Evolutionary conservation across 352 stramenopile species (phyloP), one percentile per base, ranked within the genome.

Genomic region (Phytopythium cucurbitacearum): DNA sequence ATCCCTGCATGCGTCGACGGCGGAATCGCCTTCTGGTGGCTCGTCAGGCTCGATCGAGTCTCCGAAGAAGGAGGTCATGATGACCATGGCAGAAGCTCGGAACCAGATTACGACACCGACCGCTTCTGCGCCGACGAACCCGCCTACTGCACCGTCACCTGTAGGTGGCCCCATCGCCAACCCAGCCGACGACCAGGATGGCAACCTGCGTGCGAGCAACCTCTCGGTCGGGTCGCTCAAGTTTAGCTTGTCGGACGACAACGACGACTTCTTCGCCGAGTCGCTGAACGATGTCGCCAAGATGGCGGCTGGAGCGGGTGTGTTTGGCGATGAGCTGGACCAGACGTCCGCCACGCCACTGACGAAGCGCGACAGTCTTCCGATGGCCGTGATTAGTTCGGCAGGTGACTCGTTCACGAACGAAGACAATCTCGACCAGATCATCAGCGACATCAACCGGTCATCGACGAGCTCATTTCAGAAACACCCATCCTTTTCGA

Each of bases 401-500:
- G 73, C 79, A 3, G 67, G 86, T 33, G 81, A 89, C 49, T 89
- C 76, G 35, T 92, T 92, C 36, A 82, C 76, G 33, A 74, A 85
- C 45, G 75, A 87, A 51, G 75, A 76, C 56, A 89, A 88, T 56
- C 35, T 92, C 46, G 79, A 90, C 55, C 67, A 80, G 52, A 89
- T 92, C 45, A 89, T 92, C 42, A 76, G 80, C 35, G 79, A 89
- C 37, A 89, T 90, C 40, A 70, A 85, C 52, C 72, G 71, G 11
- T 65, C 76, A 15, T 85, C 73, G 28, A 77, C 55, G 21, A 71
- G 53, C 0, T 71, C 72, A 2, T 61, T 86, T n/a, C 41, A 65
- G 12, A 88, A 86, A 28, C 53, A 28, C 7, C 44, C 53, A 6
- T 59, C 53, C 5, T 59, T 53, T 38, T 45, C 53, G 34, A 38